Evolutionary conservation across 495 filamentous ascomycete species (phyloP).

Genomic region (Aspergillus incahuasiensis): DNA sequence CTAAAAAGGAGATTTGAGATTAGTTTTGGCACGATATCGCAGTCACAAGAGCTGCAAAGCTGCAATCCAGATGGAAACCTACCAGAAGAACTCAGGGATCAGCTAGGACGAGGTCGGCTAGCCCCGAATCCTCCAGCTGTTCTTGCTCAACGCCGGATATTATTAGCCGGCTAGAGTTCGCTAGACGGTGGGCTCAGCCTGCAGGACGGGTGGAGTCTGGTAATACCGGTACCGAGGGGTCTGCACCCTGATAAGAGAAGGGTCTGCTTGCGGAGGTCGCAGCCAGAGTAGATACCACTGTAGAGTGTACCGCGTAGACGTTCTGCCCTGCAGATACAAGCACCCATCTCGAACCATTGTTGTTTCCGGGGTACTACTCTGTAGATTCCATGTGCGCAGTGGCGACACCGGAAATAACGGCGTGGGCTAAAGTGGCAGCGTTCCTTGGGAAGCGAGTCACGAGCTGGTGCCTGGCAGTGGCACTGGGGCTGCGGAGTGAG

Average conservation of each 20-base stretch:
- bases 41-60: background rate
- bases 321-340: background rate
- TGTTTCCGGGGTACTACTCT: background rate
- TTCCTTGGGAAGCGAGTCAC: background rate
- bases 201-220: background rate
- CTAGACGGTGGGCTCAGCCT: background rate
- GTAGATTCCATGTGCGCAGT: background rate
- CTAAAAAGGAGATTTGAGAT: background rate
- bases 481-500: background rate
- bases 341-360: too few relatives aligned
- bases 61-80: background rate
- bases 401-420: background rate
- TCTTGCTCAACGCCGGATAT: background rate
- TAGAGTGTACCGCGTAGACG: background rate
- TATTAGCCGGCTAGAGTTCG: background rate
- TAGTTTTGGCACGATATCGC: background rate
- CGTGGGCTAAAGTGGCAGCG: background rate
- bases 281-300: background rate
- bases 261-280: background rate
- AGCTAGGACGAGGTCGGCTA: background rate
- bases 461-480: background rate
- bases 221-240: background rate
- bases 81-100: background rate
- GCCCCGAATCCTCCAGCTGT: background rate
- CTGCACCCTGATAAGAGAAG: background rate